Base-by-base conservation (phyloP, 306 rosid species). In the Quercus dentata region DNA sequence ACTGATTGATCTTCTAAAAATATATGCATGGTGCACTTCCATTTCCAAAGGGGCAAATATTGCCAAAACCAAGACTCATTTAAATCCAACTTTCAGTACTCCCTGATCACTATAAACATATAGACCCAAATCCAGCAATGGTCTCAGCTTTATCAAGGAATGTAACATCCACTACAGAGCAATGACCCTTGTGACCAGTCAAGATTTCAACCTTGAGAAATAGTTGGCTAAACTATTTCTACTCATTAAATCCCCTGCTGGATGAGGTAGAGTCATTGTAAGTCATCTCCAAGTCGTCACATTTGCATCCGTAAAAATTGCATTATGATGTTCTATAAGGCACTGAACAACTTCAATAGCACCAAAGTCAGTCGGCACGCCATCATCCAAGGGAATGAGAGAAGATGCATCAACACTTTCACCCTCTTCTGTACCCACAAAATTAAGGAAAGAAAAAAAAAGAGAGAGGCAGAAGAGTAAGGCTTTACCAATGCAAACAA, bases 241-340 rank as follows among this genome's bases (percentile, higher is more conserved):
- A 69, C 54, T 55, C 82, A 61, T 67, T 25, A 70, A 82, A 56
- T 65, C 78, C 81, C 76, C 27, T 20, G 80, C 51, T 80, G 69
- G 63, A 73, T 14, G 30, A 52, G 14, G 23, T 71, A 52, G 11
- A 12, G 65, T 23, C 25, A 63, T 63, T 83, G 17, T 27, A 61
- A 65, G 44, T 88, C 86, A 96, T 87, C 92, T 91, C 99, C 99
- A 96, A 67, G 91, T 81, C 23, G 99, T 96, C 89, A 89, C 97
- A 54, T 96, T 93, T 55, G 99, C 97, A 85, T 96, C 97, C 1
- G 99, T 96, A 86, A 96, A 96, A 65, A 96, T 84, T 19, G 94
- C 93, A 75, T 96, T 93, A 80, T 96, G 98, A 87, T 93, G 97
- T 82, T 91, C 99, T 65, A 93, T 89, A 79, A 96, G 99, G 82